Base-by-base conservation (phyloP, 306 rosid species). In the Trichosanthes truncata region DNA sequence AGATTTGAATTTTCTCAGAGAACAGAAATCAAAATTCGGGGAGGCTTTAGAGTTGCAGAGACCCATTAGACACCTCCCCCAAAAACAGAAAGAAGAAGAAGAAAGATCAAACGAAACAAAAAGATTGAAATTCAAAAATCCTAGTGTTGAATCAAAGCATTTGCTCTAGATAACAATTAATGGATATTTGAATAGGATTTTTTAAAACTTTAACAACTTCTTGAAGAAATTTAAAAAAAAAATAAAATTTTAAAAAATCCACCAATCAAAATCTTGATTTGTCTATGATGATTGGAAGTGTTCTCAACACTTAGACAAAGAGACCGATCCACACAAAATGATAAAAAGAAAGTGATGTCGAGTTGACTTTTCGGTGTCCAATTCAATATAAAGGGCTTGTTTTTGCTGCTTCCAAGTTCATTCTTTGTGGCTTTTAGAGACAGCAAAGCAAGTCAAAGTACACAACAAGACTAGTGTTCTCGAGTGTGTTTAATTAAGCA, bases 31-130 rank as follows among this genome's bases (percentile, higher is more conserved):
- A 26, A 78, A 82, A 66, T 65, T 81, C 8, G 89, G 59, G 62
- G 87, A 76, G 59, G 93, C 91, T 52, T 94, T 92, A 20, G 97
- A 94, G 85, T 7, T 82, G 89, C 97, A 94, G 73, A 94, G 86
- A 88, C 98, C 98, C 98, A 94, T 94, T 63, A 31, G 78, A 78
- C 9, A 72, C 76, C 75, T 79, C 73, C 15, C 51, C 7, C 23
- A 7, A 40, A 59, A 57, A 35, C 2, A 17, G 77, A 81, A 87
- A 83, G 62, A 80, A 80, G 4, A 82, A 83, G 14, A 86, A 35
- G 2, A 75, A n/a, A 15, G 40, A 53, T 17, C 46, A 51, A 75
- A 59, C 62, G 21, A 78, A 82, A 80, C 14, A 11, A 41, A 20
- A 40, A 82, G 78, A 85, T 66, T 71, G 71, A 80, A 89, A 89